Conservation (phyloP, 345 rosid genomes). For the Eucalyptus erythrocorys region DNA sequence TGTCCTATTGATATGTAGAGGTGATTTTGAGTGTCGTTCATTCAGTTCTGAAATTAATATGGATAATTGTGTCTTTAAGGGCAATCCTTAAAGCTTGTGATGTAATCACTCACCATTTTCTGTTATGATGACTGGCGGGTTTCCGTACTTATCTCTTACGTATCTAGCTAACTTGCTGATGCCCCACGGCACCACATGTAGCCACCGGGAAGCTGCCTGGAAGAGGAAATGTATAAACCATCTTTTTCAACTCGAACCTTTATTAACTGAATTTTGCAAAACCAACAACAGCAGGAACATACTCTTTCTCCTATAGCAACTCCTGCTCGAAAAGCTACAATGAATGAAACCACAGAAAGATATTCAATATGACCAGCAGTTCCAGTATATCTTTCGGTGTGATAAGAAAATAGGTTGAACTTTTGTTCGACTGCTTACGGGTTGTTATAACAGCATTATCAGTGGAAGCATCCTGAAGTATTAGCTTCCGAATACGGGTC, state of each 20-base stretch:
- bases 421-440: slow-evolving; percentile 25
- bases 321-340: slow-evolving; percentile 56
- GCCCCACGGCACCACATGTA: slow-evolving; percentile 88
- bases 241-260: not conserved
- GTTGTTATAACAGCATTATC: slow-evolving; percentile 74
- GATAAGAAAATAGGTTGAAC: not conserved
- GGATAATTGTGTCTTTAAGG: not conserved
- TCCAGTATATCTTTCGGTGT: not conserved
- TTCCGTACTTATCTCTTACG: slow-evolving; percentile 59
- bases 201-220: slow-evolving; percentile 94
- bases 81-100: not conserved
- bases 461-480: slow-evolving; percentile 77
- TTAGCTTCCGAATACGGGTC: slow-evolving; percentile 49
- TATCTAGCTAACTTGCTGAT: slow-evolving; percentile 48
- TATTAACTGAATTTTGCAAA: not conserved
- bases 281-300: slow-evolving; percentile 11
- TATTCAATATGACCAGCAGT: not conserved
- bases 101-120: slow-evolving; percentile 48
- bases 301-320: slow-evolving; percentile 78
- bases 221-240: not conserved
- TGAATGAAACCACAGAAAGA: not conserved
- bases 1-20: not conserved
- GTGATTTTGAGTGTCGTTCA: not conserved
- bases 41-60: not conserved
- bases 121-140: slow-evolving; percentile 64